phyloP scores from a whole-genome alignment of 2,329 filamentous ascomycete genomes.

The Thelonectria discophora region DNA sequence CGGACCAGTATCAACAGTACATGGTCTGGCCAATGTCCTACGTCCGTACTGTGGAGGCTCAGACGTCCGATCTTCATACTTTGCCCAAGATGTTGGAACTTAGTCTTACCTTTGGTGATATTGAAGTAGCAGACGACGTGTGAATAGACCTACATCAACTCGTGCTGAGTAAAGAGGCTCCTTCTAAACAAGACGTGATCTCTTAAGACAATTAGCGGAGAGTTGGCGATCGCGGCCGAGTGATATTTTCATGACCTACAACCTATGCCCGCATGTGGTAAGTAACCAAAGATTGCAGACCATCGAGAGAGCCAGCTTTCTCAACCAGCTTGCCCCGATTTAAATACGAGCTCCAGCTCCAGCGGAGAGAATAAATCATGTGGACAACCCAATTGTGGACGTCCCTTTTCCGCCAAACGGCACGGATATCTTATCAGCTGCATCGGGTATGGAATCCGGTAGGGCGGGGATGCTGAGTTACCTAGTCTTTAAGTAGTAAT shows the following conservation, averaged over 20 bases:
- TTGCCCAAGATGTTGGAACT: neutral
- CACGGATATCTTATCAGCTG: neutral
- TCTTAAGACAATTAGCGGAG: too few species aligned
- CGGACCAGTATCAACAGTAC: conserved; percentile 5
- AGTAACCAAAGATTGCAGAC: neutral
- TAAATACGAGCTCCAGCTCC: neutral
- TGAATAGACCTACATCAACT: neutral
- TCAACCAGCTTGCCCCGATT: neutral
- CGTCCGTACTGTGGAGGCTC: neutral
- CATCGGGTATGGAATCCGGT: neutral
- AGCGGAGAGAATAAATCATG: neutral
- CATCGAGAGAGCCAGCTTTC: neutral
- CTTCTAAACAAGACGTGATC: too few species aligned
- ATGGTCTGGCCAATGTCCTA: conserved; percentile 26
- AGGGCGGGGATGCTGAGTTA: too few species aligned
- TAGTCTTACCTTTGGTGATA: neutral
- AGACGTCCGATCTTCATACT: neutral
- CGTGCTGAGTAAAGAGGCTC: neutral
- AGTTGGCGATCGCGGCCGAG: too few species aligned
- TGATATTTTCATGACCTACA: neutral
- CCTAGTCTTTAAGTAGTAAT: too few species aligned
- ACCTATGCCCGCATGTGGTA: neutral
- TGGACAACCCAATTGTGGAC: too few species aligned
- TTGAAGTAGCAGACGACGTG: neutral
- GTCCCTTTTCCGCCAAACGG: too few species aligned